Conservation (phyloP, 2,329 filamentous ascomycete genomes). For the Arachnomyces sp. region DNA sequence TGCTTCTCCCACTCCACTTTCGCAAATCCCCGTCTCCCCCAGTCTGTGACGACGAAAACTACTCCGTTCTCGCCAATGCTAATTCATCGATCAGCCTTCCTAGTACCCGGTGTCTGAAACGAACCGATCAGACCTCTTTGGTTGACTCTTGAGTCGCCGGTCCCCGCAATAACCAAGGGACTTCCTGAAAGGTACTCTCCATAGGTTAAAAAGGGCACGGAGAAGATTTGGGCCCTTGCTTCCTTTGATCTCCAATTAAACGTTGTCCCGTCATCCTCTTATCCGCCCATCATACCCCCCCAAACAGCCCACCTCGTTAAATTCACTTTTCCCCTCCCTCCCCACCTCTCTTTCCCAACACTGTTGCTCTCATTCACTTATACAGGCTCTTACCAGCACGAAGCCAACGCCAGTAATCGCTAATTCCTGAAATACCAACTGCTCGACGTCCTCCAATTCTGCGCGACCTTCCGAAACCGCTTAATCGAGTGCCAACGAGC, state of each 20-base stretch:
- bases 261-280: slow-evolving; percentile 8
- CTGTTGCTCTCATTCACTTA: slow-evolving; percentile 4
- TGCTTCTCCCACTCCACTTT: no score
- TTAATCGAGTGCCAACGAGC: slow-evolving; percentile 59
- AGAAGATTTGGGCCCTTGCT: background rate
- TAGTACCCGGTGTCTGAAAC: no score
- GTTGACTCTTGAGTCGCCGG: no score
- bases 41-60: no score
- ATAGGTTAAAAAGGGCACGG: background rate
- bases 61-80: no score
- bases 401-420: slow-evolving; percentile 57
- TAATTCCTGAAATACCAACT: slow-evolving; percentile 54
- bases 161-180: no score
- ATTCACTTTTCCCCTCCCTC: slow-evolving; percentile 7
- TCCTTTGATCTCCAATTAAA: slow-evolving; percentile 18
- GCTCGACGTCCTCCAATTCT: slow-evolving; percentile 61
- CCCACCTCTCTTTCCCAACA: slow-evolving; percentile 3
- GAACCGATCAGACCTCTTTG: no score
- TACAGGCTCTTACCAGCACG: slow-evolving; percentile 47
- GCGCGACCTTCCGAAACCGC: slow-evolving; percentile 59
- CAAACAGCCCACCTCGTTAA: slow-evolving; percentile 9
- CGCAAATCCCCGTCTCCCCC: no score
- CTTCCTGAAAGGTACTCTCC: no score
- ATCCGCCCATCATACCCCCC: slow-evolving; percentile 4
- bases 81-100: no score